A percentile compares a stretch with the other conserved stretches of the same genome.
These are phyloP conservation scores for Alternaria metachromatica DNA, from an alignment of 2,329 filamentous ascomycete genomes.

Conservation along the genomic window DNA sequence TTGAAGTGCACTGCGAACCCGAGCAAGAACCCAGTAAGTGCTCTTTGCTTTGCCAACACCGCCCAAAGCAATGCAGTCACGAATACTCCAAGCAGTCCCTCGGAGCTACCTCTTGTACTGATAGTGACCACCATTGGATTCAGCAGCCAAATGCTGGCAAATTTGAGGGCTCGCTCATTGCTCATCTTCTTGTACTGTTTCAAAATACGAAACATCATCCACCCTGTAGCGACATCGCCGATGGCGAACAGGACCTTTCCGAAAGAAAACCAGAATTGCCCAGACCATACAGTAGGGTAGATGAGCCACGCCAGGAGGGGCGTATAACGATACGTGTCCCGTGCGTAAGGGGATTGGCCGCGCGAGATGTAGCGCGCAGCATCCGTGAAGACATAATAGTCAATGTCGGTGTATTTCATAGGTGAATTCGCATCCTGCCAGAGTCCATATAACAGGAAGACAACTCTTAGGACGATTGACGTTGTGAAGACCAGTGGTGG, in stretches of 20 bases:
- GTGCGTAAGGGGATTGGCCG: conserved; percentile 78
- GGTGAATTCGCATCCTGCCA: conserved; percentile 92
- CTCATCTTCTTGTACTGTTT: conserved; percentile 44
- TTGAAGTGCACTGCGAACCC: conserved; percentile 94
- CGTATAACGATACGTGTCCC: conserved; percentile 97
- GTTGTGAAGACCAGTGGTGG: conserved; percentile 50
- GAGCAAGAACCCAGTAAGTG: conserved; percentile 74
- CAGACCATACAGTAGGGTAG: conserved; percentile 73
- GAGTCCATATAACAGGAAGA: conserved; percentile 84
- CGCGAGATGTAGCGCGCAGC: conserved; percentile 77
- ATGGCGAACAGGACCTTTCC: conserved; percentile 87
- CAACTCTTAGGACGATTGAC: conserved; percentile 68
- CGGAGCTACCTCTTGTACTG: conserved; percentile 91
- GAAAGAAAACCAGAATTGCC: conserved; percentile 73
- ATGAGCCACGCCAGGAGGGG: conserved; percentile 92
- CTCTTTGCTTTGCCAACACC: conserved; percentile 67
- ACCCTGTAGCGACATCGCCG: conserved; percentile 84
- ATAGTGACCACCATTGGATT: conserved; percentile 99
- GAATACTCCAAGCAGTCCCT: conserved; percentile 85
- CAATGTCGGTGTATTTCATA: conserved; percentile 98
- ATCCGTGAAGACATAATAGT: conserved; percentile 98
- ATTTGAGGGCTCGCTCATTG: conserved; percentile 67
- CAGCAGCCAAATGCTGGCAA: conserved; percentile 87
- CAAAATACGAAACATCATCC: conserved; percentile 70
- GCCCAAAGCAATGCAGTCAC: conserved; percentile 86